Base-by-base conservation (phyloP, 305 asterid genomes). In the Rubia balearica region DNA sequence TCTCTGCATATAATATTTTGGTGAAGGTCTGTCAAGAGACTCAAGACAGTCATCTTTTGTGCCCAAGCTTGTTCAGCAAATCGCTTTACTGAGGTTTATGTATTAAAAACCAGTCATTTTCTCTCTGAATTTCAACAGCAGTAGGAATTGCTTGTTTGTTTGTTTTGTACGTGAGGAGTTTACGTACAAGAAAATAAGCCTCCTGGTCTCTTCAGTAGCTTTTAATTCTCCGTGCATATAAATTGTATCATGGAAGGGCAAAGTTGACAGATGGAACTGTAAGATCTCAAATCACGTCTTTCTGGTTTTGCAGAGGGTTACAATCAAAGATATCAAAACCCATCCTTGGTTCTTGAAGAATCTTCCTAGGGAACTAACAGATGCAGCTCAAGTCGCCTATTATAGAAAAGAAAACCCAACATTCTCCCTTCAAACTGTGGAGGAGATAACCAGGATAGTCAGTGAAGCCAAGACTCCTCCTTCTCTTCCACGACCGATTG, bases 331-430 rank as follows among this genome's bases (percentile, higher is more conserved):
- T 14, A 88, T 94, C 71, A 94, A 94, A 78, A 74, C 85, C 8
- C 98, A 94, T 81, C 98, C 96, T 13, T 94, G 99, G 99, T 94
- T 94, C 71, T 78, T 91, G 83, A 94, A 89, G 88, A 91, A 91
- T 76, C 75, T 94, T 61, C 98, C 98, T 0, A 90, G 98, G 81
- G 99, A 91, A 77, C 79, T 94, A 70, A 94, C 95, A 0, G 98
- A 91, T 80, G 85, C 84, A 27, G 96, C 96, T 79, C 98, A 93
- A 85, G 82, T 85, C 17, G 70, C 70, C 67, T 89, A 89, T 57
- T 88, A 90, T 70, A 87, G 88, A 36, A 89, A 72, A 79, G 97
- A 88, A 60, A 91, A 93, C 73, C 98, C 98, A 0, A 93, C 96
- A 8, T 91, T 63, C 78, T 93, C 98, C 53, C 84, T 81, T 70